Evolutionary conservation across 2,329 filamentous ascomycete genomes (phyloP).

Genomic region (Camillea tinctor): DNA sequence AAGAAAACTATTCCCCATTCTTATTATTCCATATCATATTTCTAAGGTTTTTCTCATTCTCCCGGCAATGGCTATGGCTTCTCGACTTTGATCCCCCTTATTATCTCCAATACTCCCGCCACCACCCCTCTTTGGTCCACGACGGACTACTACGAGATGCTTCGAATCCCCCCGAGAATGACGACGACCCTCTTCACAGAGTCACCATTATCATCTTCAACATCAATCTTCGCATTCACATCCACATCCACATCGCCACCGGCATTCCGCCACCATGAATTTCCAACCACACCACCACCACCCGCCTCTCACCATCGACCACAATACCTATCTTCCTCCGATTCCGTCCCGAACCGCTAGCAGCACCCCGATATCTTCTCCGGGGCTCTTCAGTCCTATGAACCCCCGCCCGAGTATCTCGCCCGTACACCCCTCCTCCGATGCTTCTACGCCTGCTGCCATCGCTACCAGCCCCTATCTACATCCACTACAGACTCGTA

Average conservation of each 20-base stretch:
- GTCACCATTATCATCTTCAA: constrained; percentile 10
- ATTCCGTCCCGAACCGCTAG: constrained; percentile 48
- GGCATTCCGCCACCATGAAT: constrained; percentile 32
- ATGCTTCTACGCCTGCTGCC: constrained; percentile 52
- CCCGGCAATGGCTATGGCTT: constrained; percentile 6
- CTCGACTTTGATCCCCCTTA: constrained; percentile 5
- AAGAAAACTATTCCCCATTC: too few relatives aligned
- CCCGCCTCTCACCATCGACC: constrained; percentile 36
- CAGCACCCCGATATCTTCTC: constrained; percentile 60
- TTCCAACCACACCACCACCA: constrained; percentile 32
- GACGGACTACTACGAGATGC: constrained; percentile 28
- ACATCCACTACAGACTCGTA: constrained; percentile 70
- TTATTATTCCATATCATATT: too few relatives aligned
- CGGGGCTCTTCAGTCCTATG: constrained; percentile 59
- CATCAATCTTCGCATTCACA: too few relatives aligned
- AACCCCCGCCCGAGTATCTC: constrained; percentile 41
- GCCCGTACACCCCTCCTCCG: constrained; percentile 46
- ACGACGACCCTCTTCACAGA: constrained; percentile 24
- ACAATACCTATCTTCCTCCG: constrained; percentile 36
- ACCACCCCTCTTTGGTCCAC: constrained; percentile 7
- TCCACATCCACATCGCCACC: background rate
- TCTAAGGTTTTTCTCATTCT: background rate
- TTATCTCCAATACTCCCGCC: background rate
- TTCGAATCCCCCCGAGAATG: constrained; percentile 30
- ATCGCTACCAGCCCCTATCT: constrained; percentile 58